Evolutionary conservation across 768 basidiomycete genomes (phyloP), one percentile per base, ranked within the genome.

Genomic region (Kwoniella sp.): DNA sequence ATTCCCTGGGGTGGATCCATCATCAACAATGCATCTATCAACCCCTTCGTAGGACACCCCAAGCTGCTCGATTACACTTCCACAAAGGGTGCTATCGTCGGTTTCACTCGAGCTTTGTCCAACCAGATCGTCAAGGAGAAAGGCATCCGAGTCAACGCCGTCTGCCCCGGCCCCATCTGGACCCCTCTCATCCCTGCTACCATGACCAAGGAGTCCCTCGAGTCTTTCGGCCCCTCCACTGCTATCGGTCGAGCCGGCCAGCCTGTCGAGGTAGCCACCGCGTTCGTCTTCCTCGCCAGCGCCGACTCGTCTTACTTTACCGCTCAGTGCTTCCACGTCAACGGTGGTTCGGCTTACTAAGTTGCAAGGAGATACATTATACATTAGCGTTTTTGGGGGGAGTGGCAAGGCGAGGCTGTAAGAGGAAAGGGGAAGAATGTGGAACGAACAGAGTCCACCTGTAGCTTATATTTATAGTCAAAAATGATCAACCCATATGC

Each of bases 21-120:
- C 71, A 81, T 82, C 70, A 83, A 82, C 78, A 83, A 83, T 30
- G 68, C 63, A 26, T 71, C 64, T 3, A 71, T 71, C 55, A 85
- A 84, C 76, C 79, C 79, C 17, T 81, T 80, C 53, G 76, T 83
- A 30, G 83, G 83, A 0, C 83, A 84, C 56, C 82, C 82, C 6
- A 81, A 67, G 63, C 78, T 86, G 24, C 70, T 85, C 40, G 85
- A 86, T 76, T 86, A 85, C 76, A 85, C 85, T 17, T 73, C 84
- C 8, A 85, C 85, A 26, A 86, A 86, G 72, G 85, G 85, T 10
- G 83, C 84, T 9, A 83, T 85, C 63, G 79, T 85, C 55, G 80
- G 65, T 15, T 84, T 85, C 73, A 82, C 83, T 54, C 76, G 85
- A 26, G 83, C 82, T 0, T 74, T 85, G 58, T 82, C 81, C 55